Base-by-base conservation (phyloP, 1,139 yeast genomes). In the Zhuliangozyma parablackwelliae region DNA sequence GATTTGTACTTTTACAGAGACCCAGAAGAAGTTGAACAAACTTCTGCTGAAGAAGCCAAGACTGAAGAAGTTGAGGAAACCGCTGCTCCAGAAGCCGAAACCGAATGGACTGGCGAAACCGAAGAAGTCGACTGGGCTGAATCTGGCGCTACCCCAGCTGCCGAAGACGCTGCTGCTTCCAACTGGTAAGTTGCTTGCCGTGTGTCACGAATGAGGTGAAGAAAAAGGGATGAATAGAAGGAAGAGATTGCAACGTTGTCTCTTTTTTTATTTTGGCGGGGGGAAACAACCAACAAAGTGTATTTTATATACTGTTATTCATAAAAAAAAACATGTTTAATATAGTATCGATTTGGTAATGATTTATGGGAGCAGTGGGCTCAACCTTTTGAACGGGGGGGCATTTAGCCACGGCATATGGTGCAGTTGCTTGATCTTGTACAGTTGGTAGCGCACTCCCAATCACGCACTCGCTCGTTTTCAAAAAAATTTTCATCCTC, bases 1-100 rank as follows among this genome's bases (percentile, higher is more conserved):
- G 99, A 92, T 80, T 83, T 90, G 76, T 92, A 90, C 89, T 92
- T 92, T 90, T 92, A 92, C 97, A 92, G 99, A 84, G 97, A 92
- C 79, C 98, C 98, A 67, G 98, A 92, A 80, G 99, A 92, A 78
- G 85, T 85, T 73, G 96, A 88, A 78, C 88, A 82, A 69, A 76
- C 81, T 65, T 74, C 81, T 56, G 80, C 79, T 61, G 90, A 82
- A 60, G 78, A 75, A 56, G 67, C 74, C 57, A 78, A 75, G 59
- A 72, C 66, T 52, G 79, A 71, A 54, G 78, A 74, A 56, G 54
- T 56, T 48, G 62, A 64, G 51, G 72, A 66, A 54, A 78, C 74
- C 56, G 78, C 73, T 61, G 68, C 56, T 46, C 60, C 60, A 49
- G 74, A 67, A 52, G 72, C 69, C 53, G 75, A 70, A 53, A 62